Conservation (phyloP, 352 stramenopile genomes). For the Globisporangium parvum region DNA sequence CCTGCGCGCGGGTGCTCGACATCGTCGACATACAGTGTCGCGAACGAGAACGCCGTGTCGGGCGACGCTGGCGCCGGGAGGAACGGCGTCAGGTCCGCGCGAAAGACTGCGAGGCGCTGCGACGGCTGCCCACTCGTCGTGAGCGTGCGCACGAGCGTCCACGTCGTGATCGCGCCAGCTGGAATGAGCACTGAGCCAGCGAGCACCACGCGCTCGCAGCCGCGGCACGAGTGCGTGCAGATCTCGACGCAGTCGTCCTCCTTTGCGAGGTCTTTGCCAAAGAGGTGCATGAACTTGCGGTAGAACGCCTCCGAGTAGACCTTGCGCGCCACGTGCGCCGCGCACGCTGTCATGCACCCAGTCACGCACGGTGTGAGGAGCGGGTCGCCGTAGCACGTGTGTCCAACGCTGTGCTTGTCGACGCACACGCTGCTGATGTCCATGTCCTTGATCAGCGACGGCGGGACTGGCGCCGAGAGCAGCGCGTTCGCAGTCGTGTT, state of each 20-base stretch:
- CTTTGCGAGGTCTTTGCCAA: conserved; percentile 59
- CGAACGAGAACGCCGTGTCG: conserved; percentile 31
- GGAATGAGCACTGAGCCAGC: conserved; percentile 36
- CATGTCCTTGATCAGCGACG: conserved; percentile 11
- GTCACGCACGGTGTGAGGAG: conserved; percentile 42
- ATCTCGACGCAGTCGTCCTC: conserved; percentile 70
- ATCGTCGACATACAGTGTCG: conserved; percentile 44
- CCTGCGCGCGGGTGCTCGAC: conserved; percentile 40
- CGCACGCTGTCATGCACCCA: conserved; percentile 51
- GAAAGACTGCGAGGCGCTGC: conserved; percentile 32
- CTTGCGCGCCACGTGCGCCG: conserved; percentile 32
- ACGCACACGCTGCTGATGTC: conserved; percentile 51
- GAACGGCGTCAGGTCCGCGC: conserved; percentile 37
- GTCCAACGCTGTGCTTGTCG: conserved; percentile 46
- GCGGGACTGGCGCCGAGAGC: conserved; percentile 13
- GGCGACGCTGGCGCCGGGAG: conserved; percentile 26
- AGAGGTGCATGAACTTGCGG: conserved; percentile 49
- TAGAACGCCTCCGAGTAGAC: conserved; percentile 39
- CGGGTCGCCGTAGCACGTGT: conserved; percentile 54
- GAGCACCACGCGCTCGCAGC: conserved; percentile 52
- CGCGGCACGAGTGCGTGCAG: conserved; percentile 53
- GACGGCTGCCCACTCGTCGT: conserved; percentile 3
- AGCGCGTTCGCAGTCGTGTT: conserved; percentile 42
- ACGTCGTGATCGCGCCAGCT: conserved; percentile 25
- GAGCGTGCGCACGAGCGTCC: conserved; percentile 37